Evolutionary conservation across 2,329 filamentous ascomycete species (phyloP).

Genomic region (Raffaelea albimanens): DNA sequence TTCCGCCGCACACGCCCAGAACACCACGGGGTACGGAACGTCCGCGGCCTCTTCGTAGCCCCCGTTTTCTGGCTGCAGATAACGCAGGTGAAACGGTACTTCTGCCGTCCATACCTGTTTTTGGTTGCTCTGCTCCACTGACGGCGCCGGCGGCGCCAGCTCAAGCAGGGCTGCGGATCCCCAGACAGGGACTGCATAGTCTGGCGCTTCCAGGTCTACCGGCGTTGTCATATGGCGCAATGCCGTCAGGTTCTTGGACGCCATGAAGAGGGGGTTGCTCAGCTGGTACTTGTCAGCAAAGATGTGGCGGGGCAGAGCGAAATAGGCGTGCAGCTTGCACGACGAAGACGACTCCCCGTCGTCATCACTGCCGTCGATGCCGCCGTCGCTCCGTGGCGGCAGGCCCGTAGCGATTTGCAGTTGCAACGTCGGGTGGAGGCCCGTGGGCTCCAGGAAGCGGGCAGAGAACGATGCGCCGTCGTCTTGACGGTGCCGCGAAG

Average conservation of each 20-base stretch:
- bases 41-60: conserved; percentile 45
- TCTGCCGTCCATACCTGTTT: conserved; percentile 47
- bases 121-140: conserved; percentile 15
- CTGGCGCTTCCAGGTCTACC: conserved; percentile 83
- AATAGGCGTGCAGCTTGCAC: conserved; percentile 68
- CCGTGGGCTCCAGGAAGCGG: conserved; percentile 60
- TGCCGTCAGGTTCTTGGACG: conserved; percentile 66
- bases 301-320: conserved; percentile 71
- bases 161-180: conserved; percentile 71
- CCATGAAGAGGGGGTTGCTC: conserved; percentile 63
- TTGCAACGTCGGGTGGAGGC: conserved; percentile 74
- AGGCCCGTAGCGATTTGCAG: conserved; percentile 49
- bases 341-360: conserved; percentile 17
- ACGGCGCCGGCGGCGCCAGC: conserved; percentile 38
- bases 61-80: conserved; percentile 53
- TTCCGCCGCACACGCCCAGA: conserved; percentile 76
- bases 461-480: conserved; percentile 46
- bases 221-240: conserved; percentile 63
- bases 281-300: conserved; percentile 89
- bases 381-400: conserved; percentile 28
- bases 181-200: conserved; percentile 69
- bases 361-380: conserved; percentile 1
- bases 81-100: conserved; percentile 79
- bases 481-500: conserved; percentile 62
- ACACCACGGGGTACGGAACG: conserved; percentile 75